Base-by-base conservation (phyloP, 257 asterid genomes). In the Solanum clarkiae region DNA sequence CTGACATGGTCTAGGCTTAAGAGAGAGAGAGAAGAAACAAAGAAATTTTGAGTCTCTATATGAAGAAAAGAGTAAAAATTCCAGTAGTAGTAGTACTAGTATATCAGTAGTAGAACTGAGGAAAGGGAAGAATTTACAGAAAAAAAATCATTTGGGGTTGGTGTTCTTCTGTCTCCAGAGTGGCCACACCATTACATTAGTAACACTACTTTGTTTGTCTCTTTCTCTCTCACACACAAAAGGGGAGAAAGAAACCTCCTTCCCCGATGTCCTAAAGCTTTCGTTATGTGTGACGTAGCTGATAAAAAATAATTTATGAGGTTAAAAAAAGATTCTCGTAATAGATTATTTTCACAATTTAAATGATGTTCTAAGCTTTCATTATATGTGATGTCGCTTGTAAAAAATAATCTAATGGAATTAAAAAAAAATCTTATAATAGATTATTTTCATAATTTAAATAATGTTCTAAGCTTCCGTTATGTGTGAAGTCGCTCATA, bases 131-230 rank as follows among this genome's bases (percentile, higher is more conserved):
- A 84, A 84, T 84, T 84, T 84, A 68, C 86, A 69, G 86, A 84
- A 81, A 53, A 81, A 53, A 83, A 84, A 84, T 84, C 86, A 84
- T 69, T 69, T 84, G 81, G 65, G 44, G 82, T 69, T 57, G 63
- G 85, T 57, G 80, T 68, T 71, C 85, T 83, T 51, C 79, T 44
- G 85, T 79, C 65, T 77, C 82, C 82, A 77, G 82, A 77, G 82
- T 77, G 82, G 82, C 82, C 47, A 51, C 82, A 51, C 82, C 63
- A 53, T 79, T 53, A 79, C 49, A 79, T 79, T 79, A 53, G 49
- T 53, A 79, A 26, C 60, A 53, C 79, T 82, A 60, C 75, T 68
- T 82, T 82, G 57, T 82, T 32, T 66, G 66, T 51, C 59, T 47
- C 80, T 83, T 32, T 65, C 79, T 63, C 85, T 82, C 80, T 8